These are phyloP conservation scores for Dothideomycetes sp. DNA, from an alignment of 2,329 filamentous ascomycete genomes.

Conservation along the genomic window DNA sequence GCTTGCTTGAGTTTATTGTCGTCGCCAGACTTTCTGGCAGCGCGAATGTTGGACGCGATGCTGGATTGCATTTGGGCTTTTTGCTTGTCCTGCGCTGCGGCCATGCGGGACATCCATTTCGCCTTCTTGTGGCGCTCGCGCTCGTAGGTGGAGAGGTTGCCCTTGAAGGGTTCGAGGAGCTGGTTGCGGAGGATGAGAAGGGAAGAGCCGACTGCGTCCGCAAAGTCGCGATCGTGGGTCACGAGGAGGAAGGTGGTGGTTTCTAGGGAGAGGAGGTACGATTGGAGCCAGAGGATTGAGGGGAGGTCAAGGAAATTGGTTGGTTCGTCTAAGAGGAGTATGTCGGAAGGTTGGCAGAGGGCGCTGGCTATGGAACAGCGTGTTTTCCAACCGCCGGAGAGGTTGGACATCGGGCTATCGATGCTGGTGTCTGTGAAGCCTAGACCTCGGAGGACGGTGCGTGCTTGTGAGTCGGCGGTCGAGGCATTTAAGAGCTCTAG, in stretches of 20 bases:
- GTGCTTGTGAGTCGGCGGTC: slow-evolving; percentile 47
- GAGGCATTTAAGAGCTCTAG: slow-evolving; percentile 46
- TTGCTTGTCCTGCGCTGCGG: slow-evolving; percentile 71
- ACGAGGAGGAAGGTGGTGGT: slow-evolving; percentile 60
- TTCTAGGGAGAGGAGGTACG: slow-evolving; percentile 50
- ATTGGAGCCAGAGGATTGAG: slow-evolving; percentile 76
- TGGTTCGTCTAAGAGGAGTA: slow-evolving; percentile 75
- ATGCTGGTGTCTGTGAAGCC: slow-evolving; percentile 58
- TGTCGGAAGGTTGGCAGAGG: slow-evolving; percentile 61
- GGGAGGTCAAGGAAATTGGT: slow-evolving; percentile 79
- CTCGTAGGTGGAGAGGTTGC: slow-evolving; percentile 64
- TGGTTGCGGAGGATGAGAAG: slow-evolving; percentile 66
- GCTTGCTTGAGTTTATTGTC: slow-evolving; percentile 80
- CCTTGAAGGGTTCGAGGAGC: slow-evolving; percentile 61
- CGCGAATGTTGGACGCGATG: slow-evolving; percentile 62
- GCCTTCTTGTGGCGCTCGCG: slow-evolving; percentile 46
- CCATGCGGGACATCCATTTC: slow-evolving; percentile 58
- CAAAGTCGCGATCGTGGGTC: slow-evolving; percentile 76
- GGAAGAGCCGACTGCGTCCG: slow-evolving; percentile 63
- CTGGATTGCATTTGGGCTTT: slow-evolving; percentile 70
- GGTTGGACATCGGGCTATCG: slow-evolving; percentile 46
- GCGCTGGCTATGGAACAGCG: slow-evolving; percentile 36
- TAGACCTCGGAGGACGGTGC: slow-evolving; percentile 55
- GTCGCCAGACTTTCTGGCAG: slow-evolving; percentile 66
- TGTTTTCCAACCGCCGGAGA: slow-evolving; percentile 55